phyloP scores from a whole-genome alignment of 805 yeast genomes.

The Spathaspora gorwiae region DNA sequence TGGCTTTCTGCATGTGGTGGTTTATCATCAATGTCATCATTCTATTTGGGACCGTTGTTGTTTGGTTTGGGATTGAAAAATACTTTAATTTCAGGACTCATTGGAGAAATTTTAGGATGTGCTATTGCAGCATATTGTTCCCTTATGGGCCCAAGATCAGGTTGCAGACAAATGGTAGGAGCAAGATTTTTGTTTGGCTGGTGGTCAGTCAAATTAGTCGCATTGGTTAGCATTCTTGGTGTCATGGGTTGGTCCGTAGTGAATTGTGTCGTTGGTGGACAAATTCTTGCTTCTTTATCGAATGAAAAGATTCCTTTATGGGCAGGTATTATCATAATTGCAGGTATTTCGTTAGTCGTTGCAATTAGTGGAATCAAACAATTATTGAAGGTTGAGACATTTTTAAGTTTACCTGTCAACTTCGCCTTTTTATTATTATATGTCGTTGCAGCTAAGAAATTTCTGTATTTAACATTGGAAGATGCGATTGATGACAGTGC shows the following conservation, averaged over 20 bases:
- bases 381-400: constrained; percentile 62
- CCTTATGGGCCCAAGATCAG: constrained; percentile 85
- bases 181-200: constrained; percentile 80
- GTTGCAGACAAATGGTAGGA: constrained; percentile 83
- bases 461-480: constrained; percentile 22
- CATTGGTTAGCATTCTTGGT: constrained; percentile 68
- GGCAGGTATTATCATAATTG: constrained; percentile 71
- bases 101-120: constrained; percentile 68
- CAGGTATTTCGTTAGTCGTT: constrained; percentile 57
- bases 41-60: constrained; percentile 67
- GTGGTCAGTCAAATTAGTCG: constrained; percentile 75
- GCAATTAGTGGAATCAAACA: constrained; percentile 77
- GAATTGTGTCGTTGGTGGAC: constrained; percentile 87
- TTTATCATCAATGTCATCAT: constrained; percentile 84
- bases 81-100: constrained; percentile 55
- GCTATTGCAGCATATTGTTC: constrained; percentile 77
- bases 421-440: constrained; percentile 65
- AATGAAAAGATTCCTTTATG: constrained; percentile 62
- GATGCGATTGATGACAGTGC: constrained; percentile 23
- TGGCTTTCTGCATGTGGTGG: constrained; percentile 90
- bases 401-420: constrained; percentile 64
- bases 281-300: constrained; percentile 64
- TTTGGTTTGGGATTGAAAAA: constrained; percentile 68
- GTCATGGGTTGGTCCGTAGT: constrained; percentile 92
- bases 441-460: constrained; percentile 52